Percentiles rank a stretch among this genome's conserved stretches.
Conservation (phyloP, 805 yeast species). For the Candida boleticola region DNA sequence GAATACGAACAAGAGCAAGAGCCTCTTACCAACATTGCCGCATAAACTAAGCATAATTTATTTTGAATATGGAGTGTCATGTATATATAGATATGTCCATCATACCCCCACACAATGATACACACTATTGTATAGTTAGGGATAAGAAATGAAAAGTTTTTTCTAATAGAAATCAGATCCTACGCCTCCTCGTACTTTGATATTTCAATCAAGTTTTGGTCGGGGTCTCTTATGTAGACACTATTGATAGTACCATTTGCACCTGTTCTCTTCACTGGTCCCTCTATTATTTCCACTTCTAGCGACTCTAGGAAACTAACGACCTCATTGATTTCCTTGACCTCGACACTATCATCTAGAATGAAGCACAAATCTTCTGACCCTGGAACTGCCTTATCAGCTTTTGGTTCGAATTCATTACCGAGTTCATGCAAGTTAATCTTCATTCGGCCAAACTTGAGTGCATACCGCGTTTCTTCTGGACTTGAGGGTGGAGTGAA, state of each 20-base stretch:
- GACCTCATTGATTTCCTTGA: constrained; percentile 1
- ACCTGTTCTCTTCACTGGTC: constrained; percentile 8
- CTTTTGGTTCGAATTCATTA: constrained; percentile 8
- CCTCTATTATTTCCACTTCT: constrained; percentile 3
- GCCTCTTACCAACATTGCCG: constrained; percentile 34
- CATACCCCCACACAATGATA: too few relatives aligned
- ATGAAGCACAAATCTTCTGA: constrained; percentile 10
- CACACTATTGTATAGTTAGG: too few relatives aligned
- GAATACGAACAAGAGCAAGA: constrained; percentile 77
- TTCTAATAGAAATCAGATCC: too few relatives aligned
- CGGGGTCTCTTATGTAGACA: constrained; percentile 9
- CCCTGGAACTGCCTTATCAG: constrained; percentile 5
- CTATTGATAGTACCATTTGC: constrained; percentile 7
- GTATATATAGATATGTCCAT: too few relatives aligned
- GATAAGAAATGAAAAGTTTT: too few relatives aligned
- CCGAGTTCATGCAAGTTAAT: constrained; percentile 9
- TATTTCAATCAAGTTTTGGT: constrained; percentile 5
- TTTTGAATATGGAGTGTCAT: too few relatives aligned
- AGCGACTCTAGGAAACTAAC: background rate
- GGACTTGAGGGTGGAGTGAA: constrained; percentile 7
- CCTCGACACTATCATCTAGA: constrained; percentile 2
- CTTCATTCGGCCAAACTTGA: constrained; percentile 6
- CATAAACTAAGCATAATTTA: constrained; percentile 9
- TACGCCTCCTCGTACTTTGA: too few relatives aligned
- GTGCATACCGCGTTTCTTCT: constrained; percentile 4